phyloP scores from a whole-genome alignment of 805 yeast genomes.

The Lipomyces chichibuensis region DNA sequence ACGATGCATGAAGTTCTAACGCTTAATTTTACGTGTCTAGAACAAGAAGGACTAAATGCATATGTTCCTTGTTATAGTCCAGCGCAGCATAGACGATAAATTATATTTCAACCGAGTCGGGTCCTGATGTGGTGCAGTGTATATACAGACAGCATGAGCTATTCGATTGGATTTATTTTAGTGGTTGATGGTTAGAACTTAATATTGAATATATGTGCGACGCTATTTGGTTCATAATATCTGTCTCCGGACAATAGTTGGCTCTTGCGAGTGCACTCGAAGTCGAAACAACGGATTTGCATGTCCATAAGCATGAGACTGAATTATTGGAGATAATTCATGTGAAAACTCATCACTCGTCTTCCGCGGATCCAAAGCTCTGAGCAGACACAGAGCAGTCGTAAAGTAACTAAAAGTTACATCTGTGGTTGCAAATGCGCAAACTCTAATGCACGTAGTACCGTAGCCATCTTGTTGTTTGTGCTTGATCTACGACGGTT shows the following conservation, averaged over 20 bases:
- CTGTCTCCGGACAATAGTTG: background rate
- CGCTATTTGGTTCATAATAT: background rate
- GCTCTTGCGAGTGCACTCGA: background rate
- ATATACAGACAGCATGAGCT: background rate
- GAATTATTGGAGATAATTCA: background rate
- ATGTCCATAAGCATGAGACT: background rate
- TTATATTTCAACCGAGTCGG: background rate
- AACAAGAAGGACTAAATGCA: conserved; percentile 19
- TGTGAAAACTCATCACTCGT: background rate
- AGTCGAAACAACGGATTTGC: background rate
- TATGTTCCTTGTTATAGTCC: background rate
- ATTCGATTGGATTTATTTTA: background rate
- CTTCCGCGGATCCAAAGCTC: background rate
- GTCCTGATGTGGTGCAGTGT: background rate
- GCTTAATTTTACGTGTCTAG: conserved; percentile 4
- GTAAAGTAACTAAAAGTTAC: background rate
- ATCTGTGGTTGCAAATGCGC: background rate
- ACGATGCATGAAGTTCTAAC: background rate
- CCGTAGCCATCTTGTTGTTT: background rate
- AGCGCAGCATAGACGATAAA: background rate
- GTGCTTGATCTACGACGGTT: background rate
- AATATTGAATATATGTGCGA: conserved; percentile 1
- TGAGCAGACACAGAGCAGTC: background rate
- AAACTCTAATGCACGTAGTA: background rate
- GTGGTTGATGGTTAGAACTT: background rate